These are phyloP conservation scores for Leccinum angustisporum DNA, from an alignment of 1,284 basidiomycete genomes.

Conservation along the genomic window DNA sequence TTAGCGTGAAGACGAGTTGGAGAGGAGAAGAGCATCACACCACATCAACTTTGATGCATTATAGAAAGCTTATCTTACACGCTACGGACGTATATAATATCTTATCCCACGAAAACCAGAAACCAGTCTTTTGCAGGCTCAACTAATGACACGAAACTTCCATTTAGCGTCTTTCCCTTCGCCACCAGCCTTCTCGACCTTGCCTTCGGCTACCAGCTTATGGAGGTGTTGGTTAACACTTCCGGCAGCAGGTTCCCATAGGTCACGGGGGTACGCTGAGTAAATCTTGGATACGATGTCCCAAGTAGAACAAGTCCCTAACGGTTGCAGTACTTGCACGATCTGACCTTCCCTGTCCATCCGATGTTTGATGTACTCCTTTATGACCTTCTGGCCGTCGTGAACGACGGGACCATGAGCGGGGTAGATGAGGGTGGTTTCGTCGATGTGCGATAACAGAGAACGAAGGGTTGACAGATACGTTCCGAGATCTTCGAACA, in stretches of 20 bases:
- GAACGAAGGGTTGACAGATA: constrained; percentile 74
- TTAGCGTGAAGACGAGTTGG: constrained; percentile 89
- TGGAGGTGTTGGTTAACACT: constrained; percentile 72
- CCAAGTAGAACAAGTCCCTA: constrained; percentile 59
- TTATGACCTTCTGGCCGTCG: constrained; percentile 59
- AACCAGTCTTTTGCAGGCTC: neutral
- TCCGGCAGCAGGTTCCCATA: constrained; percentile 75
- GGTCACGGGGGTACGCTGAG: constrained; percentile 63
- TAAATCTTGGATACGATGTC: constrained; percentile 67
- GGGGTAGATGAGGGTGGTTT: constrained; percentile 67
- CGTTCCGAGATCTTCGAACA: constrained; percentile 81
- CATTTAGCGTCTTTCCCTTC: constrained; percentile 44
- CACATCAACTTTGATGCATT: constrained; percentile 97
- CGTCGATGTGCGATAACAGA: constrained; percentile 49
- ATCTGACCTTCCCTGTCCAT: constrained; percentile 83
- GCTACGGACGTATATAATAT: constrained; percentile 14
- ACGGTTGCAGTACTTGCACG: constrained; percentile 51
- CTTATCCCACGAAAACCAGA: neutral
- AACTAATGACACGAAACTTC: constrained; percentile 27
- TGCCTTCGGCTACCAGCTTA: constrained; percentile 71
- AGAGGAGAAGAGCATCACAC: constrained; percentile 83
- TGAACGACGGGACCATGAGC: constrained; percentile 83
- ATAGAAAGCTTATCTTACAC: constrained; percentile 38
- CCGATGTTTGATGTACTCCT: constrained; percentile 80
- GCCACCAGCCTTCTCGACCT: constrained; percentile 50